Conservation (phyloP, 257 asterid species). For the Gentiana dahurica region DNA sequence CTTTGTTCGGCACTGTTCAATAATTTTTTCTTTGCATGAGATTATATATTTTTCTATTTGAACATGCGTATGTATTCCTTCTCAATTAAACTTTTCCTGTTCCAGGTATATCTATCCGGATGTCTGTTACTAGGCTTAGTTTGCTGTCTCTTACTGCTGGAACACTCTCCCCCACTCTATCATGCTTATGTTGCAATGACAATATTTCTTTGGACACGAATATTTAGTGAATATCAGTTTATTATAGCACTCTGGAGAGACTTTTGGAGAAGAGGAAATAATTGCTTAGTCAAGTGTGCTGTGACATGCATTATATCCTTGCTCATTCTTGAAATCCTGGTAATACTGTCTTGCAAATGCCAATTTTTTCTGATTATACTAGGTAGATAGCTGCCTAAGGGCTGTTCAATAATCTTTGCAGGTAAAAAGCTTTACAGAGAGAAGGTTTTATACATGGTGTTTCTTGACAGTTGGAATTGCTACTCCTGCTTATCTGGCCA, state of each 20-base stretch:
- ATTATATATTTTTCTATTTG: background rate
- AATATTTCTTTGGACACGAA: slow-evolving; percentile 82
- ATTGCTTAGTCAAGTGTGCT: slow-evolving; percentile 38
- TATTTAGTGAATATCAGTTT: slow-evolving; percentile 66
- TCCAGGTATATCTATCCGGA: slow-evolving; percentile 65
- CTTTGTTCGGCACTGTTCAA: no score
- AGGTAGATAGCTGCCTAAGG: slow-evolving; percentile 13
- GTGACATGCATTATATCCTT: slow-evolving; percentile 42
- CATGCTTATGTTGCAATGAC: slow-evolving; percentile 83
- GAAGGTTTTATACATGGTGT: slow-evolving; percentile 84
- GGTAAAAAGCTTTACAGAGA: slow-evolving; percentile 84
- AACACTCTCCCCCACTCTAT: slow-evolving; percentile 84
- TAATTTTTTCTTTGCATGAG: background rate
- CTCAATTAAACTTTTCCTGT: slow-evolving; percentile 8
- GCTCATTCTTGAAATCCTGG: slow-evolving; percentile 88
- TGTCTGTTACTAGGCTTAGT: slow-evolving; percentile 46
- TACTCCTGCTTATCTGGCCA: slow-evolving; percentile 53
- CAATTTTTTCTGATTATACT: slow-evolving; percentile 10
- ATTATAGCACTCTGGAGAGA: slow-evolving; percentile 52
- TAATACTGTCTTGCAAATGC: slow-evolving; percentile 17
- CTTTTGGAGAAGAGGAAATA: slow-evolving; percentile 29
- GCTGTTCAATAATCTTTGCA: slow-evolving; percentile 22
- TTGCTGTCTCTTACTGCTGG: slow-evolving; percentile 52
- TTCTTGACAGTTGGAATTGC: slow-evolving; percentile 61
- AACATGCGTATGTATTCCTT: background rate